Conservation (phyloP, 306 rosid species). For the Vigna unguiculata region DNA sequence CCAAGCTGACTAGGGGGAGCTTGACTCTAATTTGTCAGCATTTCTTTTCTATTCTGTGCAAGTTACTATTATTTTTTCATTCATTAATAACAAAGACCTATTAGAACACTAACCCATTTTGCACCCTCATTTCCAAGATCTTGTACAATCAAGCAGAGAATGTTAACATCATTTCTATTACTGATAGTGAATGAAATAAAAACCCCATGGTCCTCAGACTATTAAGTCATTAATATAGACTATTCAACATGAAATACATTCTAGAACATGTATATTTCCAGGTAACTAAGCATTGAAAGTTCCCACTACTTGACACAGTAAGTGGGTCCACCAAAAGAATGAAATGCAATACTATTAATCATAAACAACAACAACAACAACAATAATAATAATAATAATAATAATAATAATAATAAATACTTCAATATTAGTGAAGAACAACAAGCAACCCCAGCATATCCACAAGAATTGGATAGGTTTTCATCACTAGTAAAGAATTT, state of each 20-base stretch:
- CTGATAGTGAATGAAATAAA: background rate
- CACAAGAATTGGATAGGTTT: slow-evolving; percentile 22
- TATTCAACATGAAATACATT: background rate
- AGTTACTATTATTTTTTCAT: too few species aligned
- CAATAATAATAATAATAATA: too few species aligned
- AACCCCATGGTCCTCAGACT: background rate
- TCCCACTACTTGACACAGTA: background rate
- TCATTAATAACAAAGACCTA: too few species aligned
- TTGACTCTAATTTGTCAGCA: too few species aligned
- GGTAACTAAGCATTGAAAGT: background rate
- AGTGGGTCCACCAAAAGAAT: background rate
- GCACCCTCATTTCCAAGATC: slow-evolving; percentile 9
- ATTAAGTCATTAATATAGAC: background rate
- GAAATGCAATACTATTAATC: slow-evolving; percentile 1
- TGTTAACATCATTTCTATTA: background rate
- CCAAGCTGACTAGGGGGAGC: too few species aligned
- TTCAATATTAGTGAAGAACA: slow-evolving; percentile 14
- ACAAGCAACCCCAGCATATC: slow-evolving; percentile 19
- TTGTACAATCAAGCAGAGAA: background rate
- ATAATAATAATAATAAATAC: slow-evolving; percentile 9
- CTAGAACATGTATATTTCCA: too few species aligned
- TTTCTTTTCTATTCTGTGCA: too few species aligned
- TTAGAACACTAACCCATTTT: slow-evolving; percentile 8
- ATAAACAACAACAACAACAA: background rate
- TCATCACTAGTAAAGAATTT: slow-evolving; percentile 30